These are phyloP conservation scores for Russula foetens DNA, from an alignment of 768 basidiomycete species.

Conservation along the genomic window DNA sequence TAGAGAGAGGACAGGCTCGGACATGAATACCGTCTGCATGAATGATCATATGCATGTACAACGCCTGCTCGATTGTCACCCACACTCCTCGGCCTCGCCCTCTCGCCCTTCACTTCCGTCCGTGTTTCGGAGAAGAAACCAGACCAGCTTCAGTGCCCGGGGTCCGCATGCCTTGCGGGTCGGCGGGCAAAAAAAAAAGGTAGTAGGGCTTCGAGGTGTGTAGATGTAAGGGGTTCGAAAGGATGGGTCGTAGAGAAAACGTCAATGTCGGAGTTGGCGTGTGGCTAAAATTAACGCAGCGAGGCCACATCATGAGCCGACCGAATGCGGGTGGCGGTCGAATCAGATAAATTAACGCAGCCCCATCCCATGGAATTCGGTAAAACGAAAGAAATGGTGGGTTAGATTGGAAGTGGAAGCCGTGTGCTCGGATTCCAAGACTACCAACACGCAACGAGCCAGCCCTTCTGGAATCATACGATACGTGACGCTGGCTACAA, in stretches of 20 bases:
- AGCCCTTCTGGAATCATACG: neutral
- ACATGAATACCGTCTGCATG: neutral
- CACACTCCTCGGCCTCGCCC: neutral
- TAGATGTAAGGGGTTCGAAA: neutral
- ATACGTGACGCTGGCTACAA: constrained; percentile 13
- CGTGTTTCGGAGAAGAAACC: neutral
- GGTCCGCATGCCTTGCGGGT: neutral
- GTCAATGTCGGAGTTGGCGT: neutral
- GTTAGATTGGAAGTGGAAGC: neutral
- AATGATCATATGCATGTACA: neutral
- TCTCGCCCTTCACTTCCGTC: neutral
- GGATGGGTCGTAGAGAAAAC: neutral
- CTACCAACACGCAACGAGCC: neutral
- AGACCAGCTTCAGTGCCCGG: neutral
- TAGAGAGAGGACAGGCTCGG: neutral
- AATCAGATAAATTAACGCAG: constrained; percentile 8
- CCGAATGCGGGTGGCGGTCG: neutral
- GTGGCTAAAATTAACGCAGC: neutral
- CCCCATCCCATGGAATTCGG: neutral
- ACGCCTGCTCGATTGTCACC: neutral
- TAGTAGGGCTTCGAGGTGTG: neutral
- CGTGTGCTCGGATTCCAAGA: neutral
- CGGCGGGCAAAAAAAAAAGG: neutral
- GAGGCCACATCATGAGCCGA: neutral
- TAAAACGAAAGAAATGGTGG: neutral